Evolutionary conservation across 257 asterid genomes (phyloP).

Genomic region (Ajuga chamaepitys): DNA sequence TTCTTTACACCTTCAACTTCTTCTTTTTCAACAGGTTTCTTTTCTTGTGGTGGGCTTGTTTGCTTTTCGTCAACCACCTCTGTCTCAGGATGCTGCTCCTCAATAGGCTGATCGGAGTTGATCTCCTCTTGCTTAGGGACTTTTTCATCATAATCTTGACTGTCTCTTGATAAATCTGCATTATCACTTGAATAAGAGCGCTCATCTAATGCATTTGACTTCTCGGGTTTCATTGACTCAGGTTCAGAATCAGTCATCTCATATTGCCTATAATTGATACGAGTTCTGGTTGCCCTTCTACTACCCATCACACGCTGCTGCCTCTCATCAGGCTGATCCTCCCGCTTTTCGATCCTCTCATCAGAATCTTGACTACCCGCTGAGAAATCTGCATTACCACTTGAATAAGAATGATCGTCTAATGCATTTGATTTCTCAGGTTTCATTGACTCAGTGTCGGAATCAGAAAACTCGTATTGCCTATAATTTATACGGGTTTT

Average conservation of each 20-base stretch:
- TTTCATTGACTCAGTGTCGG: constrained; percentile 58
- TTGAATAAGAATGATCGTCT: constrained; percentile 37
- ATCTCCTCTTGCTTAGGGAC: constrained; percentile 21
- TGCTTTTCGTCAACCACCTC: constrained; percentile 33
- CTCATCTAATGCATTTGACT: constrained; percentile 39
- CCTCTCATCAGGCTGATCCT: constrained; percentile 23
- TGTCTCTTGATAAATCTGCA: constrained; percentile 39
- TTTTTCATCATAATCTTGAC: constrained; percentile 42
- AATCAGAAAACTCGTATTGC: constrained; percentile 75
- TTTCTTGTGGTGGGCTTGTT: constrained; percentile 25
- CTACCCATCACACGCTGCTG: constrained; percentile 35
- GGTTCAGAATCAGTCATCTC: constrained; percentile 83
- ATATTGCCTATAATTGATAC: constrained; percentile 57
- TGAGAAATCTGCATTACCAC: constrained; percentile 48
- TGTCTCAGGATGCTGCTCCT: constrained; percentile 31
- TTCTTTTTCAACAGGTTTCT: constrained; percentile 31
- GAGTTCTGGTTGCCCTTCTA: constrained; percentile 77
- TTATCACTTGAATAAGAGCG: constrained; percentile 42
- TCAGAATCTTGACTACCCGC: constrained; percentile 44
- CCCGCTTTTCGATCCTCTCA: constrained; percentile 28
- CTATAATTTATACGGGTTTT: constrained; percentile 65
- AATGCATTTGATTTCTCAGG: constrained; percentile 45
- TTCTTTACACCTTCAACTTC: constrained; percentile 40
- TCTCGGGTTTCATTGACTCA: constrained; percentile 50
- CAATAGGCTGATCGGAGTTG: constrained; percentile 26